phyloP scores from a whole-genome alignment of 139 green algal genomes.

The Chlamydomonas schloesseri region DNA sequence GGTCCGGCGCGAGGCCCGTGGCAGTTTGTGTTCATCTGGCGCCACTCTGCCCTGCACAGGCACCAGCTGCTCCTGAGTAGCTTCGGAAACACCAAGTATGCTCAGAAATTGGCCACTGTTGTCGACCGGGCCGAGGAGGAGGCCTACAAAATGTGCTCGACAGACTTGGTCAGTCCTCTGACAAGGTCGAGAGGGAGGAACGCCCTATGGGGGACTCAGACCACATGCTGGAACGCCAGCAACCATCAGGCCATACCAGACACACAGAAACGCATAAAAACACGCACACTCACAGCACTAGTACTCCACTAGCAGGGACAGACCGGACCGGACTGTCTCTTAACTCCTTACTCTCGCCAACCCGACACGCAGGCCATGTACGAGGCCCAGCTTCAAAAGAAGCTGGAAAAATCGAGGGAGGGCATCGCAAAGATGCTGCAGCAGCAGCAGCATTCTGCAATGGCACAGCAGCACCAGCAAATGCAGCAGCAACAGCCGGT shows the following conservation, averaged over 20 bases:
- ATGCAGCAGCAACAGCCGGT: neutral
- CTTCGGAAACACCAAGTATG: neutral
- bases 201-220: too few relatives aligned
- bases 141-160: neutral
- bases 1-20: too few relatives aligned
- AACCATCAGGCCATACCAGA: too few relatives aligned
- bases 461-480: neutral
- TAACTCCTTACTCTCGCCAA: too few relatives aligned
- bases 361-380: neutral
- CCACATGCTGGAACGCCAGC: too few relatives aligned
- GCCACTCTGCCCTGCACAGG: neutral
- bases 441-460: conserved; percentile 32
- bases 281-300: too few relatives aligned
- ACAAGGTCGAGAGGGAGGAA: too few relatives aligned
- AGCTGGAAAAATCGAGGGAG: conserved; percentile 24
- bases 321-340: too few relatives aligned
- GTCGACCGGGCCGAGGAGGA: conserved; percentile 23
- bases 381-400: neutral
- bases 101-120: neutral
- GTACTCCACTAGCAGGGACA: too few relatives aligned
- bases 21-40: too few relatives aligned
- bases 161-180: neutral
- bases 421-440: conserved; percentile 16
- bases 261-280: too few relatives aligned
- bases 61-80: neutral